A percentile compares a stretch with the other conserved stretches of the same genome.
Evolutionary conservation across 1,139 yeast species (phyloP).

Genomic region (Hyphopichia wangnamkhiaoensis): DNA sequence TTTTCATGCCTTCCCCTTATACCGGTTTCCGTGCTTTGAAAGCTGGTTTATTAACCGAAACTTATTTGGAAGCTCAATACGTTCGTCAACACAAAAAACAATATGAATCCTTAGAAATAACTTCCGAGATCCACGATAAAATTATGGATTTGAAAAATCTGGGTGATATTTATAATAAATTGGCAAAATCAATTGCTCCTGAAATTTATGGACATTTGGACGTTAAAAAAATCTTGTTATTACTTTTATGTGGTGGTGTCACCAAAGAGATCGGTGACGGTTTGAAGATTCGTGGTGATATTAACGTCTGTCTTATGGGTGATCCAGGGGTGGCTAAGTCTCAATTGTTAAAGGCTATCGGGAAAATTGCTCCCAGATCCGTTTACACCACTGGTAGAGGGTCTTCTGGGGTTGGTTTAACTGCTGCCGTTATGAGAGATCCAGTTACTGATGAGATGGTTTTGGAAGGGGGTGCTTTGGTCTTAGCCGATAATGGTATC

Average conservation of each 20-base stretch:
- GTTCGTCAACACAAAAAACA: constrained; percentile 87
- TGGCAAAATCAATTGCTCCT: constrained; percentile 93
- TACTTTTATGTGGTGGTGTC: constrained; percentile 92
- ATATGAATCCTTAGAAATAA: constrained; percentile 67
- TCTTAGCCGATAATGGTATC: constrained; percentile 95
- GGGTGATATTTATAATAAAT: constrained; percentile 75
- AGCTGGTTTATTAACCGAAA: constrained; percentile 93
- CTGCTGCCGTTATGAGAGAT: constrained; percentile 99
- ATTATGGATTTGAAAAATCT: constrained; percentile 51
- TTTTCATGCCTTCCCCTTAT: constrained; percentile 91
- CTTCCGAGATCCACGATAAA: constrained; percentile 54
- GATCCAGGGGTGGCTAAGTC: constrained; percentile 99
- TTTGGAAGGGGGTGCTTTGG: constrained; percentile 97
- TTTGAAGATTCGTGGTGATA: constrained; percentile 95
- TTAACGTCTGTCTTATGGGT: constrained; percentile 96
- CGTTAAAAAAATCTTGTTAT: constrained; percentile 84
- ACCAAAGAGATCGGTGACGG: constrained; percentile 96
- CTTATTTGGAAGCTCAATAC: constrained; percentile 86
- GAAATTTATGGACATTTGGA: constrained; percentile 95
- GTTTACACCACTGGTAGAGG: constrained; percentile 99
- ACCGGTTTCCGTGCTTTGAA: constrained; percentile 91
- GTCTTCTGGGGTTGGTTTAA: constrained; percentile 97
- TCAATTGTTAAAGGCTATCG: constrained; percentile 86
- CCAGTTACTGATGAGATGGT: constrained; percentile 99
- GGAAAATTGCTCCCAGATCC: constrained; percentile 94